These are phyloP conservation scores for Amaranthus hypochondriacus DNA, from an alignment of 148 eudicot genomes.

Conservation along the genomic window DNA sequence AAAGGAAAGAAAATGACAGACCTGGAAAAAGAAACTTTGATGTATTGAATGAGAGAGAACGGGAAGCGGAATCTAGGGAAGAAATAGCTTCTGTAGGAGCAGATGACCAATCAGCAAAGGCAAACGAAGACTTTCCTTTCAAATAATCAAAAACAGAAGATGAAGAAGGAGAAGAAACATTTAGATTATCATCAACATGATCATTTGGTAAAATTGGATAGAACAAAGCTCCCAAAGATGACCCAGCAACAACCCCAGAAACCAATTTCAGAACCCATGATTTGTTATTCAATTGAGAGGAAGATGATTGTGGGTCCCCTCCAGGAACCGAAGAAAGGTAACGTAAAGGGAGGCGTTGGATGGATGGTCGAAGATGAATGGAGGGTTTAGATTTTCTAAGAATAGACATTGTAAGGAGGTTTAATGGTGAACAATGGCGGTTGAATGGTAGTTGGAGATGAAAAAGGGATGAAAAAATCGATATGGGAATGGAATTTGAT, in stretches of 20 bases:
- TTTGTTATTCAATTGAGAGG: not conserved
- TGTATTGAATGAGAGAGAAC: conserved; percentile 15
- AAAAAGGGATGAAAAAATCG: too few species aligned
- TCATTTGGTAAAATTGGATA: conserved; percentile 15
- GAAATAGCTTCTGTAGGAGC: conserved; percentile 13
- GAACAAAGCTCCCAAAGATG: conserved; percentile 31
- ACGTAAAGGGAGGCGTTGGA: conserved; percentile 24
- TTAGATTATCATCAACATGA: not conserved
- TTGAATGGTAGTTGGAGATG: not conserved
- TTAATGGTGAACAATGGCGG: not conserved
- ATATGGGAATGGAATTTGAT: too few species aligned
- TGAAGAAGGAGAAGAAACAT: not conserved
- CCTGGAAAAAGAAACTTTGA: conserved; percentile 46
- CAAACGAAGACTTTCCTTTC: conserved; percentile 15
- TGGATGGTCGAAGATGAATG: conserved; percentile 6
- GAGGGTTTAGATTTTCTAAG: conserved; percentile 21
- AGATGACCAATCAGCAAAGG: conserved; percentile 27
- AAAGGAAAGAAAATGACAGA: not conserved
- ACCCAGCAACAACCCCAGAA: conserved; percentile 39
- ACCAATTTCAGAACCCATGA: conserved; percentile 36
- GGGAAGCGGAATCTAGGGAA: conserved; percentile 17
- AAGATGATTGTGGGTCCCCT: conserved; percentile 13
- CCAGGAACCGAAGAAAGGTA: conserved; percentile 18
- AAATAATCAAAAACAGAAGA: conserved; percentile 12
- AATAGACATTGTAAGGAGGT: conserved; percentile 15